phyloP scores from a whole-genome alignment of 73 alveolate genomes.

The Symbiodinium pilosum region DNA sequence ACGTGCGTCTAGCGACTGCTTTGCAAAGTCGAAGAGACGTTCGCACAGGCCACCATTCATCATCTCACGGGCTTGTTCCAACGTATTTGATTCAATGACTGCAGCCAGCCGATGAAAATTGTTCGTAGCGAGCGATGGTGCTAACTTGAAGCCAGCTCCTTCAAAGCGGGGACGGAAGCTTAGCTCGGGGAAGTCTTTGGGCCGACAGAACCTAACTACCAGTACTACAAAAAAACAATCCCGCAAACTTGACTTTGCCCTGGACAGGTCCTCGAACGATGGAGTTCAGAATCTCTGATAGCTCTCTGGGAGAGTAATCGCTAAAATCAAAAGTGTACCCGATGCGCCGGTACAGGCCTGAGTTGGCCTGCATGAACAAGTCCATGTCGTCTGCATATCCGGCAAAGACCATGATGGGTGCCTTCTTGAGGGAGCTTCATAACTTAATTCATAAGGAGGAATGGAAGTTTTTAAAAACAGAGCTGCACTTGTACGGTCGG shows the following conservation, averaged over 20 bases:
- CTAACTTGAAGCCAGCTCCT: slow-evolving; percentile 58
- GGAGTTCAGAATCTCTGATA: slow-evolving; percentile 39
- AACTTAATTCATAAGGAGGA: too few species aligned
- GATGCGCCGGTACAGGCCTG: slow-evolving; percentile 57
- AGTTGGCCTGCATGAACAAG: slow-evolving; percentile 39
- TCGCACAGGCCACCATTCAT: slow-evolving; percentile 74
- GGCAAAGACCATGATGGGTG: slow-evolving; percentile 4
- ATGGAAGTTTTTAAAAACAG: too few species aligned
- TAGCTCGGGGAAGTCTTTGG: not conserved
- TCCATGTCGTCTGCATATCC: slow-evolving; percentile 65
- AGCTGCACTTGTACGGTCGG: too few species aligned
- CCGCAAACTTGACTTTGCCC: too few species aligned
- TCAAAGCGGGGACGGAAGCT: not conserved
- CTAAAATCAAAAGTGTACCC: slow-evolving; percentile 30
- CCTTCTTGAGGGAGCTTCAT: not conserved
- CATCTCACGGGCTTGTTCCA: slow-evolving; percentile 59
- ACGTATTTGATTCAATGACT: slow-evolving; percentile 16
- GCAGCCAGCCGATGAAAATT: not conserved
- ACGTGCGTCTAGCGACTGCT: slow-evolving; percentile 38
- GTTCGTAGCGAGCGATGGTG: slow-evolving; percentile 21
- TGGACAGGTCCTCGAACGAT: slow-evolving; percentile 12
- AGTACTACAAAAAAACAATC: too few species aligned
- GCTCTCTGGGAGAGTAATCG: slow-evolving; percentile 36
- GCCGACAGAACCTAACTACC: too few species aligned
- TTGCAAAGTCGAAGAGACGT: slow-evolving; percentile 50